Conservation (phyloP, 192 early-diverging fungal species). For the Thamnidium elegans region DNA sequence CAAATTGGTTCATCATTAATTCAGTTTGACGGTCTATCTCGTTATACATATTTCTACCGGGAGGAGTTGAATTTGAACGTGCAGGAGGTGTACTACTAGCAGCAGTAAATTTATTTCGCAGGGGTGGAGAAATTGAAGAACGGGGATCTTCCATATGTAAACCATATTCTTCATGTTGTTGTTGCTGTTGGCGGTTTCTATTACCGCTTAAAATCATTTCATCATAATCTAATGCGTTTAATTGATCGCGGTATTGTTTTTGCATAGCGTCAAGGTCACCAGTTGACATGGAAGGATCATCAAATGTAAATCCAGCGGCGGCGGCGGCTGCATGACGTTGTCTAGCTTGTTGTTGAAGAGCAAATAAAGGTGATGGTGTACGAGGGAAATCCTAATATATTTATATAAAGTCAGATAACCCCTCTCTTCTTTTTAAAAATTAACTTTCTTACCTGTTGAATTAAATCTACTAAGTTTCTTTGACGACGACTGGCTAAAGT, state of each 20-base stretch:
- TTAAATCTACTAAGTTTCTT: constrained; percentile 33
- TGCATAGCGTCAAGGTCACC: constrained; percentile 21
- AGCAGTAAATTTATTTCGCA: constrained; percentile 21
- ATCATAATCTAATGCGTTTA: constrained; percentile 2
- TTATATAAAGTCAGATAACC: constrained; percentile 2
- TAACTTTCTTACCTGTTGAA: constrained; percentile 30
- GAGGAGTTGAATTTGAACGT: constrained; percentile 31
- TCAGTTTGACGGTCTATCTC: constrained; percentile 19
- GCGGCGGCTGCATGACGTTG: constrained; percentile 23
- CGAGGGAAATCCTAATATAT: constrained; percentile 47
- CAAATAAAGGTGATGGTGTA: constrained; percentile 52
- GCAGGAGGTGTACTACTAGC: constrained; percentile 17
- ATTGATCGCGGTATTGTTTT: constrained; percentile 11
- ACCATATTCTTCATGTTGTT: no score
- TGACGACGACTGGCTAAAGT: constrained; percentile 8
- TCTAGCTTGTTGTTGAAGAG: constrained; percentile 44
- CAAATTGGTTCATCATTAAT: constrained; percentile 22
- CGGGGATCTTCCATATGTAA: constrained; percentile 2
- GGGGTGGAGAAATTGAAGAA: constrained; percentile 7
- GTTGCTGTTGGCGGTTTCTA: not conserved
- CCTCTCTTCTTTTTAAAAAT: not conserved
- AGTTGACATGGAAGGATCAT: constrained; percentile 10
- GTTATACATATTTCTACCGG: constrained; percentile 15
- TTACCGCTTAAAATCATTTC: not conserved
- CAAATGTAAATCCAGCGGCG: constrained; percentile 2